These are phyloP conservation scores for Cornus florida DNA, from an alignment of 148 eudicot species.

Conservation along the genomic window DNA sequence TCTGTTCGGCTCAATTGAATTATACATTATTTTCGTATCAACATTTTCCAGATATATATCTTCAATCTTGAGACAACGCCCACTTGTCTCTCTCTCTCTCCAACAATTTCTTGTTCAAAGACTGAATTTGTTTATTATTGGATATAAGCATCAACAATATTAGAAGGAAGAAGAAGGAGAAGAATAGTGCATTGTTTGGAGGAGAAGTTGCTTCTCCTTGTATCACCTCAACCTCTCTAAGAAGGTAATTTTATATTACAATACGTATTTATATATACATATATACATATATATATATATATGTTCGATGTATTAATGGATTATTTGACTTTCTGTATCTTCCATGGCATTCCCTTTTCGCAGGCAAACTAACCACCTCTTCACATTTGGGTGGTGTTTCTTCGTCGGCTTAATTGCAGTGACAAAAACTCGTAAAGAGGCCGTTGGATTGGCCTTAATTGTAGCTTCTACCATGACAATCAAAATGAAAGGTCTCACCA, in stretches of 20 bases:
- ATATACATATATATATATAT: not conserved
- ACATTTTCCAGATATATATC: too few species aligned
- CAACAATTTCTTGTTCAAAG: not conserved
- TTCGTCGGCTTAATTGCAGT: not conserved
- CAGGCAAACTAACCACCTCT: conserved; percentile 12
- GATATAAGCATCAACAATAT: not conserved
- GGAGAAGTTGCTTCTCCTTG: conserved; percentile 17
- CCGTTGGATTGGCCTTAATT: conserved; percentile 4
- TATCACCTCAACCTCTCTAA: conserved; percentile 15
- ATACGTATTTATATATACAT: too few species aligned
- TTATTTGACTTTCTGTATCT: not conserved
- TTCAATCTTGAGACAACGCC: not conserved
- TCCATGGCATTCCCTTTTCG: conserved; percentile 16
- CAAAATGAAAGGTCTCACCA: conserved; percentile 76
- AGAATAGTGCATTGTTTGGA: not conserved
- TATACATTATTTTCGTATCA: too few species aligned
- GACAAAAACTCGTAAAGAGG: not conserved
- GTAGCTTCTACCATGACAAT: conserved; percentile 44
- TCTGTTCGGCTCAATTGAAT: too few species aligned
- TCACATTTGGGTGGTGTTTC: conserved; percentile 13
- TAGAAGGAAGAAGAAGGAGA: conserved; percentile 7
- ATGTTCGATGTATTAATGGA: not conserved
- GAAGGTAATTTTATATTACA: conserved; percentile 12
- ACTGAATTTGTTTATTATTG: not conserved
- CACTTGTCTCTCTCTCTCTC: not conserved